Evolutionary conservation across 208 protist species (phyloP).

Genomic region (Leishmania aethiopica): DNA sequence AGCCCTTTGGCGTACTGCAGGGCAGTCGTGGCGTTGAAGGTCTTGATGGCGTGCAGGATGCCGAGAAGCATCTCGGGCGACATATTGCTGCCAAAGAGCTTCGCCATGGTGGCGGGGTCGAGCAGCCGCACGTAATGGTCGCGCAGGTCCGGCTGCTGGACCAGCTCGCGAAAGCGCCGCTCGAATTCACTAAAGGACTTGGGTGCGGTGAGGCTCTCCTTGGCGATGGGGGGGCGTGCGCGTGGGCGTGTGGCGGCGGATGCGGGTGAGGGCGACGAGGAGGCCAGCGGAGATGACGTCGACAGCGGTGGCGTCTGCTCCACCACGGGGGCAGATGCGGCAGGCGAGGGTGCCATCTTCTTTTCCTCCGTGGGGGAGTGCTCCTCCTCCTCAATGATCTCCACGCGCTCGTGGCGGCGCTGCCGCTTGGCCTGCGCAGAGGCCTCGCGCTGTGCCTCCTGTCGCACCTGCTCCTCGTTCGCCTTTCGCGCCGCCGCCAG

Average conservation of each 20-base stretch:
- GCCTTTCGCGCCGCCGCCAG: constrained; percentile 24
- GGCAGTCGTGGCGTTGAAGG: constrained; percentile 39
- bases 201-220: constrained; percentile 69
- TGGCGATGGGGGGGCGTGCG: constrained; percentile 36
- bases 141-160: constrained; percentile 63
- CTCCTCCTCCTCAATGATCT: constrained; percentile 67
- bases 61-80: constrained; percentile 79
- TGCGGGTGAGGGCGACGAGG: background rate
- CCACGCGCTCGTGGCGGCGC: constrained; percentile 60
- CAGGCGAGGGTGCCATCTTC: constrained; percentile 9
- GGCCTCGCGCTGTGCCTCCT: constrained; percentile 38
- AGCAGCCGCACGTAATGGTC: constrained; percentile 72
- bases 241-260: constrained; percentile 24
- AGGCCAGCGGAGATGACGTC: background rate
- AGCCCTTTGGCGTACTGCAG: constrained; percentile 72
- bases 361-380: background rate
- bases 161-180: constrained; percentile 71
- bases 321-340: constrained; percentile 3
- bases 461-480: constrained; percentile 36
- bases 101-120: constrained; percentile 45
- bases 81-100: constrained; percentile 88
- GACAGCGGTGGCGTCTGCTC: constrained; percentile 4
- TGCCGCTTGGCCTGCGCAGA: constrained; percentile 31
- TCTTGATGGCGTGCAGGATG: constrained; percentile 51
- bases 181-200: constrained; percentile 89